These are phyloP conservation scores for Fusarium mangiferae DNA, from an alignment of 2,329 filamentous ascomycete genomes.

Conservation along the genomic window DNA sequence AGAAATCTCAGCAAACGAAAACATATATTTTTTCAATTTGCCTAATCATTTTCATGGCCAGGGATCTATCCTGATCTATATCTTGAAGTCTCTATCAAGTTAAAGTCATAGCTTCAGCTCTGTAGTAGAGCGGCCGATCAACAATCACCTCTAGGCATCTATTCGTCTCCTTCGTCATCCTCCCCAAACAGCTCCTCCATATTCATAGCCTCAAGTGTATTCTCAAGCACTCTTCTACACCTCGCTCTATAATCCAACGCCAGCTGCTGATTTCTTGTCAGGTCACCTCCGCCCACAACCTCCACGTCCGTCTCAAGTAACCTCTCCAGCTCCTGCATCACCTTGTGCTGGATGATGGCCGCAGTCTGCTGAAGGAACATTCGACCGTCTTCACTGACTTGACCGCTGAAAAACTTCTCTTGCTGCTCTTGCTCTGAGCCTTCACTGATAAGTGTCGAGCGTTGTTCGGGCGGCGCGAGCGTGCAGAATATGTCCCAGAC, in stretches of 20 bases:
- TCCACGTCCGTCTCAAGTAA: constrained; percentile 60
- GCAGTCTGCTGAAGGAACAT: constrained; percentile 50
- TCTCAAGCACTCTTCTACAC: constrained; percentile 60
- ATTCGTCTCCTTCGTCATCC: constrained; percentile 24
- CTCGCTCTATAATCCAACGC: constrained; percentile 61
- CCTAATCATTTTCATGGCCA: neutral
- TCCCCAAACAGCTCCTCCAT: constrained; percentile 45
- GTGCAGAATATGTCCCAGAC: constrained; percentile 60
- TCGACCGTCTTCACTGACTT: constrained; percentile 43
- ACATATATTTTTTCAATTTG: neutral
- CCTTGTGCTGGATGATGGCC: constrained; percentile 56
- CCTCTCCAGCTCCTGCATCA: constrained; percentile 56
- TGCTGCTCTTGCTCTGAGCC: constrained; percentile 44
- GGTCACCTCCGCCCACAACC: constrained; percentile 52
- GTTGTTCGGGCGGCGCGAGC: constrained; percentile 50
- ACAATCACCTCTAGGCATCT: neutral
- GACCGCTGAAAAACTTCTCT: constrained; percentile 47
- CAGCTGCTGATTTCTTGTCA: constrained; percentile 59
- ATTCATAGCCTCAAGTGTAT: constrained; percentile 54
- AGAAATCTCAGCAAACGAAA: neutral
- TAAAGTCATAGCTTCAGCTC: neutral
- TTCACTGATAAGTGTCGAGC: constrained; percentile 43
- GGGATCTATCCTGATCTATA: neutral
- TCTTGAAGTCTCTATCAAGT: neutral
- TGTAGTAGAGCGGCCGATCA: neutral